Conservation (phyloP, 1,284 basidiomycete species). For the Trichosporon faecale region DNA sequence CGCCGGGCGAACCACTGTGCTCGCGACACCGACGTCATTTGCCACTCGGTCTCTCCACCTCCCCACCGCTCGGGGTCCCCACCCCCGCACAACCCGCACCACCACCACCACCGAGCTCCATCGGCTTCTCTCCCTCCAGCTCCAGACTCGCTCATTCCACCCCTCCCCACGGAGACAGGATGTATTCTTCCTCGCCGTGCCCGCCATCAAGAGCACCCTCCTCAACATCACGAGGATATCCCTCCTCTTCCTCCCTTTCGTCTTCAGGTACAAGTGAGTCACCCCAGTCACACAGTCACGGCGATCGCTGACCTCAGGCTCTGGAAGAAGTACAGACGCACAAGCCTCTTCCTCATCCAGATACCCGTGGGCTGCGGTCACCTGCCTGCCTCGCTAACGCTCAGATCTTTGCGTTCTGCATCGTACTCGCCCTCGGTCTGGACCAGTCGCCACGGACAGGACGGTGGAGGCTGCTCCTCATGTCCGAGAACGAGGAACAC, state of each 20-base stretch:
- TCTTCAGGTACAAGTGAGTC: conserved; percentile 53
- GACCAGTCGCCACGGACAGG: conserved; percentile 55
- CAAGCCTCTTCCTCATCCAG: conserved; percentile 52
- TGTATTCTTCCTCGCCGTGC: conserved; percentile 55
- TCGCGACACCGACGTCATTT: not conserved
- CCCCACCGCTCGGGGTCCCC: not conserved
- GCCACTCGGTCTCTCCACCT: conserved; percentile 2
- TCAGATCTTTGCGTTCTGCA: conserved; percentile 55
- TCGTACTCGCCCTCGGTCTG: conserved; percentile 56
- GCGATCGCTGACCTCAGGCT: conserved; percentile 34
- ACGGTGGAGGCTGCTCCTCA: conserved; percentile 57
- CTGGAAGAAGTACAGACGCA: conserved; percentile 51
- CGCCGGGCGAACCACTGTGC: not conserved
- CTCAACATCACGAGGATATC: conserved; percentile 52
- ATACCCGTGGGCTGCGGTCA: conserved; percentile 48
- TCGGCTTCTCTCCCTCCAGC: not conserved
- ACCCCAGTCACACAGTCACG: not conserved
- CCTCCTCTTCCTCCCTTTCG: conserved; percentile 55
- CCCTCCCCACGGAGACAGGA: conserved; percentile 44
- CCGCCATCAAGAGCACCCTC: conserved; percentile 53
- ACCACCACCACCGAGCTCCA: not conserved
- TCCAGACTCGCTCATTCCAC: conserved; percentile 37
- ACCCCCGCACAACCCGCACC: not conserved
- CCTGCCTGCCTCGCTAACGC: not conserved
- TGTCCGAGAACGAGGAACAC: conserved; percentile 56